These are phyloP conservation scores for Mycena belliarum DNA, from an alignment of 768 basidiomycete genomes.

Conservation along the genomic window DNA sequence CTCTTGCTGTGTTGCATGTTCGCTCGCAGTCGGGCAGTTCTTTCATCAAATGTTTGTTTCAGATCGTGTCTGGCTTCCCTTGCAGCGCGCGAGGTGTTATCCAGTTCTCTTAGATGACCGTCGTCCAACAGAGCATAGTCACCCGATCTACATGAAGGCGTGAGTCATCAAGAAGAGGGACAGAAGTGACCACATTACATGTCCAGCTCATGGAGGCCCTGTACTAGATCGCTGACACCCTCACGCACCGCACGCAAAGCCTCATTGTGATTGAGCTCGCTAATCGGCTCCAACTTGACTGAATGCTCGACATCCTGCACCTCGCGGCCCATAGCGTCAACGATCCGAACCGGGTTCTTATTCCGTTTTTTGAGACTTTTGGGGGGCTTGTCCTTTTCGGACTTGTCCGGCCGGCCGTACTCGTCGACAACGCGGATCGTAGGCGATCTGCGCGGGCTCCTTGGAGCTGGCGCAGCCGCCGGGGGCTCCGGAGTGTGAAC, in stretches of 20 bases:
- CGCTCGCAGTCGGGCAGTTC: constrained; percentile 40
- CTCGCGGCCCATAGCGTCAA: constrained; percentile 72
- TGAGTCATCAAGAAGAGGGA: constrained; percentile 2
- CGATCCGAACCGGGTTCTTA: constrained; percentile 52
- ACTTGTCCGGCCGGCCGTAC: constrained; percentile 54
- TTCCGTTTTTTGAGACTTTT: constrained; percentile 28
- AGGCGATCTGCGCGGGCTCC: constrained; percentile 46
- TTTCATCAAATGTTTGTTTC: constrained; percentile 25
- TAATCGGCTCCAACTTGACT: constrained; percentile 7
- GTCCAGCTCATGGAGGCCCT: constrained; percentile 59
- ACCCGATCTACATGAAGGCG: constrained; percentile 34
- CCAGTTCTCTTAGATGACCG: constrained; percentile 49
- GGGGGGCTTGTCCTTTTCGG: constrained; percentile 28
- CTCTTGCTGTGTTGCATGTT: constrained; percentile 35
- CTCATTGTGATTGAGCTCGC: constrained; percentile 44
- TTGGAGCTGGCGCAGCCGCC: constrained; percentile 14
- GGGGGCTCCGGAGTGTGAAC: constrained; percentile 21
- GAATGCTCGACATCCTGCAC: constrained; percentile 38
- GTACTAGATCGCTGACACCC: constrained; percentile 57
- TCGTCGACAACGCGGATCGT: constrained; percentile 71
- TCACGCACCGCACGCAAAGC: constrained; percentile 58
- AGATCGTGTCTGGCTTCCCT: constrained; percentile 51
- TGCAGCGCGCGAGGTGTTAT: constrained; percentile 53
- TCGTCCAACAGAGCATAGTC: constrained; percentile 41
- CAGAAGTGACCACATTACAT: constrained; percentile 40